phyloP scores from a whole-genome alignment of 768 basidiomycete species.

The Termitomyces sp. region DNA sequence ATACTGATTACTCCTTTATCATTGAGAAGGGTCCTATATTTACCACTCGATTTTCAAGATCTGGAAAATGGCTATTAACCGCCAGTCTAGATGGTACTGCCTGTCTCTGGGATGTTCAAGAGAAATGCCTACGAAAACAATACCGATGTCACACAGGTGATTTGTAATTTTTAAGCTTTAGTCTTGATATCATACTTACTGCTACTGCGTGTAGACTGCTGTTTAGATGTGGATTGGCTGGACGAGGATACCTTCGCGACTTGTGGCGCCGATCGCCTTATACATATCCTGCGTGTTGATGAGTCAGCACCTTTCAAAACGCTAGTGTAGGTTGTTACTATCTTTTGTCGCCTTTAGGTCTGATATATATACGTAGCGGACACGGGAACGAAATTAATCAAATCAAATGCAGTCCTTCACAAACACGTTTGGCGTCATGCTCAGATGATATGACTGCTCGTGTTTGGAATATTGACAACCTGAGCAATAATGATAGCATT shows the following conservation, averaged over 20 bases:
- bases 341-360: background rate
- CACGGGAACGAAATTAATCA: slow-evolving; percentile 77
- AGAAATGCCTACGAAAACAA: slow-evolving; percentile 55
- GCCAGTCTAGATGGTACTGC: slow-evolving; percentile 75
- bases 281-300: slow-evolving; percentile 57
- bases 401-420: slow-evolving; percentile 60
- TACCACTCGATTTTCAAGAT: slow-evolving; percentile 68
- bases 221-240: slow-evolving; percentile 79
- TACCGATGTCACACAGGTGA: slow-evolving; percentile 63
- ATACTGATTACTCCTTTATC: slow-evolving; percentile 21
- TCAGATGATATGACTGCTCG: slow-evolving; percentile 78
- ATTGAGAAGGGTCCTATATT: slow-evolving; percentile 74
- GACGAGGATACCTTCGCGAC: slow-evolving; percentile 65
- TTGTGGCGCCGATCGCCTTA: slow-evolving; percentile 62
- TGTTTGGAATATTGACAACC: slow-evolving; percentile 61
- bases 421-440: slow-evolving; percentile 69
- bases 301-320: slow-evolving; percentile 49
- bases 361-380: slow-evolving; percentile 39
- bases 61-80: slow-evolving; percentile 67
- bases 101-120: slow-evolving; percentile 73
- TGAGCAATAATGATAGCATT: slow-evolving; percentile 29
- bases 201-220: slow-evolving; percentile 48
- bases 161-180: slow-evolving; percentile 8
- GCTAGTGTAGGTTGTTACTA: slow-evolving; percentile 43
- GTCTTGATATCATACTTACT: background rate